Base-by-base conservation (phyloP, 2,329 filamentous ascomycete genomes). In the Diaporthe sp. region DNA sequence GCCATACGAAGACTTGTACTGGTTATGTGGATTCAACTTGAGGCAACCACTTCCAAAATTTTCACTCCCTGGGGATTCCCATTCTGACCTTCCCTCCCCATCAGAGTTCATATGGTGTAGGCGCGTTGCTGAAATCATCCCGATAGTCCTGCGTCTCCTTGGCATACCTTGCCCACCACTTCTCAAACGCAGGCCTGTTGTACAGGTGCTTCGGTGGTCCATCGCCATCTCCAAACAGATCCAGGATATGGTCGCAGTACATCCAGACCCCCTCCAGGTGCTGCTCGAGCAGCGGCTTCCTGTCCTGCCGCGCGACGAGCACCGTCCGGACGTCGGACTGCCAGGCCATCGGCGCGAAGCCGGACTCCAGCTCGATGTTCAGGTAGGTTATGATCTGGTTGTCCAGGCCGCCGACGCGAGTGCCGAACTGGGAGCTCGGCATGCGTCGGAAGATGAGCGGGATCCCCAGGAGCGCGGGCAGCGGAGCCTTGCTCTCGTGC, bases 361-460 rank as follows among this genome's bases (percentile, higher is more conserved):
- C 62, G 9, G 62, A 67, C 44, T 51, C 62, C 5, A 51, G 28
- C 3, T 67, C 44, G 44, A 67, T 67, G 44, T 67, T 67, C 22
- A 67, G 34, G 62, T 67, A 67, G 19, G 62, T 67, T 2, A 51
- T 25, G 10, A 67, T 51, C 62, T 67, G 62, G 62, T 67, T 67
- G 44, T 67, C 61, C 28, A 67, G 25, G 44, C 44, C 19, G 3
- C 15, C 34, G 61, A 12, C 25, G 10, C 42, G 9, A 1, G 19
- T 49, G 28, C n/a, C 28, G 28, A 65, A 49, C 1, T 65, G 25
- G 17, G 61, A n/a, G 9, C 25, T 67, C 4, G 42, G 61, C 19
- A 67, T 4, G 10, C 7, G 61, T 1, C 7, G 28, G 28, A 67
- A 67, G 0, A 49, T 22, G 28, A 67, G 61, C 17, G 42, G 61